A percentile compares a stretch with the other conserved stretches of the same genome.
Evolutionary conservation across 192 early-diverging fungal genomes (phyloP).

Genomic region (Umbelopsis sp.): DNA sequence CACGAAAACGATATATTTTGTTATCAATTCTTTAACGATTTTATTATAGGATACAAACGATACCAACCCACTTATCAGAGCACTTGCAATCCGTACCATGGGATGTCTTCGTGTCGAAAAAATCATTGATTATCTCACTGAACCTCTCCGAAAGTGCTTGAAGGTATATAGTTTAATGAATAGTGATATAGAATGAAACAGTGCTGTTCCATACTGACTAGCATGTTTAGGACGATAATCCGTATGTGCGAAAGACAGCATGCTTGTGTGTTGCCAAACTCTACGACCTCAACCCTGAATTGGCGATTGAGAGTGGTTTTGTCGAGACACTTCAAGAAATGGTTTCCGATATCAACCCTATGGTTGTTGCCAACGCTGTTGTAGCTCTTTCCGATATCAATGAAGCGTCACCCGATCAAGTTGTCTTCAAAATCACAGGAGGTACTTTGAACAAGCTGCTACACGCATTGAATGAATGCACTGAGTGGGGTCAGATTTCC

Average conservation of each 20-base stretch:
- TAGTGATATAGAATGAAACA: neutral
- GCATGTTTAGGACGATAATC: constrained; percentile 76
- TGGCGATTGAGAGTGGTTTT: constrained; percentile 94
- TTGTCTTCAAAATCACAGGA: constrained; percentile 79
- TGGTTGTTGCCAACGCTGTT: constrained; percentile 97
- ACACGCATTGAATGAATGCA: constrained; percentile 95
- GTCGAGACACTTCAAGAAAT: constrained; percentile 81
- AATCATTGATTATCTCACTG: constrained; percentile 90
- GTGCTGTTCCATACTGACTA: neutral
- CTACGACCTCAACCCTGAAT: constrained; percentile 84
- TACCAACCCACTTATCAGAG: constrained; percentile 91
- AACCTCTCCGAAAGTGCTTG: constrained; percentile 89
- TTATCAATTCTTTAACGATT: neutral
- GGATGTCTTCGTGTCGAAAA: constrained; percentile 95
- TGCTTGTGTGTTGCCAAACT: constrained; percentile 95
- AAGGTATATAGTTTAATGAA: constrained; percentile 38
- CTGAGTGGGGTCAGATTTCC: constrained; percentile 98
- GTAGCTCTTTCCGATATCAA: constrained; percentile 91
- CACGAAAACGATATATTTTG: too few species aligned
- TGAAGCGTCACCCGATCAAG: constrained; percentile 64
- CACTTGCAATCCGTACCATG: constrained; percentile 97
- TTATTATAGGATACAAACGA: constrained; percentile 85
- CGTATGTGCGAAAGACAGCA: constrained; percentile 98
- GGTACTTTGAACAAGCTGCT: constrained; percentile 78
- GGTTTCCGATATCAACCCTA: constrained; percentile 92